These are phyloP conservation scores for Meira nashicola DNA, from an alignment of 1,284 basidiomycete genomes.

Conservation along the genomic window DNA sequence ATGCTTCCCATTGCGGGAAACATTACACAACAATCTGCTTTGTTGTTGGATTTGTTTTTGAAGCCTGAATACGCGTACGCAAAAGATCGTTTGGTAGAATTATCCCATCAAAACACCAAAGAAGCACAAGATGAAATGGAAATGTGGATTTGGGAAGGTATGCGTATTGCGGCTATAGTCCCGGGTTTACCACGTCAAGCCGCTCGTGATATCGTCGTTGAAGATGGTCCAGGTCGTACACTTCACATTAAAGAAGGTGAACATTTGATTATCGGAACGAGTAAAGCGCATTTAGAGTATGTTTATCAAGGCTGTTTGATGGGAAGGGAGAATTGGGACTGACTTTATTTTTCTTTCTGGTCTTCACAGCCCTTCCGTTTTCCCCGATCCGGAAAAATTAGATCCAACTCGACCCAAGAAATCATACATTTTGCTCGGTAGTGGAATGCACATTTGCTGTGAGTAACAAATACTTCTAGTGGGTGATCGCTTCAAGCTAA, in stretches of 20 bases:
- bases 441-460: slow-evolving; percentile 59
- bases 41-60: slow-evolving; percentile 23
- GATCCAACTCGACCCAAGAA: slow-evolving; percentile 54
- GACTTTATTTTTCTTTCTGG: no score
- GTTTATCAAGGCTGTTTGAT: no score
- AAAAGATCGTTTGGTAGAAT: slow-evolving; percentile 20
- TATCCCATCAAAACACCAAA: slow-evolving; percentile 11
- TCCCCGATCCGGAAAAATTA: slow-evolving; percentile 58
- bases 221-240: slow-evolving; percentile 14
- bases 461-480: slow-evolving; percentile 42
- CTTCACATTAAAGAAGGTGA: slow-evolving; percentile 33
- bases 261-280: slow-evolving; percentile 25
- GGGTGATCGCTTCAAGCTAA: slow-evolving; percentile 58
- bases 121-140: slow-evolving; percentile 21
- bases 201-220: slow-evolving; percentile 12
- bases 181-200: slow-evolving; percentile 20
- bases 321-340: no score
- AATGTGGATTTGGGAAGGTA: slow-evolving; percentile 22
- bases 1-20: slow-evolving; percentile 24
- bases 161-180: slow-evolving; percentile 20
- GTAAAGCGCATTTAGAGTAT: slow-evolving; percentile 36
- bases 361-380: slow-evolving; percentile 57
- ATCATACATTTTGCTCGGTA: slow-evolving; percentile 58
- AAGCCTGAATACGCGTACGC: slow-evolving; percentile 13
- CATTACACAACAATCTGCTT: slow-evolving; percentile 20